These are phyloP conservation scores for Mycena albidolilacea DNA, from an alignment of 768 basidiomycete genomes.

Conservation along the genomic window DNA sequence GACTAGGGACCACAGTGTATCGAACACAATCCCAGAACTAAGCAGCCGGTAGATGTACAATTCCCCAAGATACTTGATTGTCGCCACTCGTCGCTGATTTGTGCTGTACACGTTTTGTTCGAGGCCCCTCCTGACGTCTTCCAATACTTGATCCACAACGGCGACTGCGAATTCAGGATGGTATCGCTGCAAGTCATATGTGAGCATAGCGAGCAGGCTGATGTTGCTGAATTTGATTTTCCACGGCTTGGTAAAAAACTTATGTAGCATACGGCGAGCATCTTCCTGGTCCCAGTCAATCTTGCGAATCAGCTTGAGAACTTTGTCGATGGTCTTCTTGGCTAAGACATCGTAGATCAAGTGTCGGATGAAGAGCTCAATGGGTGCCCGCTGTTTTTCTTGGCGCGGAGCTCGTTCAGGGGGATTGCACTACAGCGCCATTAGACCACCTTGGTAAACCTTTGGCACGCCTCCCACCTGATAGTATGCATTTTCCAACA, in stretches of 20 bases:
- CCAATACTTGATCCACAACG: constrained; percentile 94
- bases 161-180: constrained; percentile 90
- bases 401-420: constrained; percentile 92
- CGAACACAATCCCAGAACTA: constrained; percentile 91
- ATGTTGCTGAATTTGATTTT: constrained; percentile 96
- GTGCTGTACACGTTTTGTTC: constrained; percentile 96
- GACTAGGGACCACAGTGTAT: constrained; percentile 93
- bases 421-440: constrained; percentile 85
- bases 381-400: constrained; percentile 87
- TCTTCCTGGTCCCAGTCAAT: constrained; percentile 92
- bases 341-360: constrained; percentile 94
- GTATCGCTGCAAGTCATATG: constrained; percentile 95
- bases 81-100: constrained; percentile 93
- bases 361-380: constrained; percentile 96
- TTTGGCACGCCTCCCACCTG: constrained; percentile 67
- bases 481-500: constrained; percentile 98
- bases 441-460: not conserved
- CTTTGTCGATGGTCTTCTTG: constrained; percentile 96
- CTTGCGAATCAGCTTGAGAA: constrained; percentile 92
- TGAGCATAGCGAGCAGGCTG: constrained; percentile 91
- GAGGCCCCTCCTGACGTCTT: constrained; percentile 90
- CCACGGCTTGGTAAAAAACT: constrained; percentile 98
- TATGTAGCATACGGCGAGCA: constrained; percentile 78
- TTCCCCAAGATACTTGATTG: constrained; percentile 96
- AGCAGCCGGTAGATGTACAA: constrained; percentile 96